Evolutionary conservation across 140 eudicot species (phyloP).

Genomic region (Stevia rebaudiana): DNA sequence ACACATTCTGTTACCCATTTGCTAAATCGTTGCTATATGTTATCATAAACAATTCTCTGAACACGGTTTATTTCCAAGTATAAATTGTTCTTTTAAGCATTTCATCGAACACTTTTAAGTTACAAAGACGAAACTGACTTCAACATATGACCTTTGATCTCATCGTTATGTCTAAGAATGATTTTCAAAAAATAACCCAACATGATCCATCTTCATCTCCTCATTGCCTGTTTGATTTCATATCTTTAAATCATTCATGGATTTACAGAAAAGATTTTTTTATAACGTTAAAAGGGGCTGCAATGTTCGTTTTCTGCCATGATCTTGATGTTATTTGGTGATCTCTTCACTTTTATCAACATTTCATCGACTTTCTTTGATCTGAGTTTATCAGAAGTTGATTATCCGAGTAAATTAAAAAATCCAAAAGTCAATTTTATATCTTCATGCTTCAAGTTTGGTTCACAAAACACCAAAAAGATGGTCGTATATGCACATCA

Average conservation of each 20-base stretch:
- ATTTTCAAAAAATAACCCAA: constrained; percentile 46
- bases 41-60: neutral
- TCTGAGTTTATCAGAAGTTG: constrained; percentile 43
- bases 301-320: constrained; percentile 81
- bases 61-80: neutral
- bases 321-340: constrained; percentile 48
- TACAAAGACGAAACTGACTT: constrained; percentile 38
- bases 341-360: constrained; percentile 50
- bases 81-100: neutral
- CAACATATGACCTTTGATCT: constrained; percentile 40
- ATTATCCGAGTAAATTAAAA: constrained; percentile 34
- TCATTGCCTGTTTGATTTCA: constrained; percentile 41
- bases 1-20: constrained; percentile 49
- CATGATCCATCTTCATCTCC: constrained; percentile 64
- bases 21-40: constrained; percentile 16
- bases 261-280: neutral
- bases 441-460: constrained; percentile 42
- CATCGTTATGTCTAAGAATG: constrained; percentile 49
- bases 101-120: neutral
- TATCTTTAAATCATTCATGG: neutral
- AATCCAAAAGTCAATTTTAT: constrained; percentile 36
- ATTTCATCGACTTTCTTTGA: constrained; percentile 44
- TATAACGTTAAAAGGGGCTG: constrained; percentile 49
- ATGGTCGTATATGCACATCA: too few species aligned
- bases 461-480: too few species aligned